Base-by-base conservation (phyloP, 139 green algal genomes). In the Yamagishiella unicocca region DNA sequence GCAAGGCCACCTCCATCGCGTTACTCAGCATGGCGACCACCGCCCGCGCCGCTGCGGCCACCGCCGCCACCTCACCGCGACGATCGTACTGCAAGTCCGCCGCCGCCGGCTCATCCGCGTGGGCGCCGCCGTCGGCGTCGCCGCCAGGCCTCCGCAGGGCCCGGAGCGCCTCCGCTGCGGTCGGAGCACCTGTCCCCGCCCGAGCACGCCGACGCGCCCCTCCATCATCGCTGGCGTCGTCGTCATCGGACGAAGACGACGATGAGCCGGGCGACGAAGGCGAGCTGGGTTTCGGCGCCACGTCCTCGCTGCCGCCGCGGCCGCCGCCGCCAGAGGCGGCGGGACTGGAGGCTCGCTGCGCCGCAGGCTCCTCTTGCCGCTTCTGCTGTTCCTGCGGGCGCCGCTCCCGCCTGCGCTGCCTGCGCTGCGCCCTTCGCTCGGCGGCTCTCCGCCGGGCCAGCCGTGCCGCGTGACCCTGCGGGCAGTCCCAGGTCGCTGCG, bases 1-100 rank as follows among this genome's bases (percentile, higher is more conserved):
- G 67, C 25, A 58, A 35, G 25, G 42, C 17, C 67, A 87, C 82
- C 67, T 87, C 82, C 6, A 87, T 46, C 21, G 82, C 82, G 35
- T 87, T 87, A 25, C 5, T 25, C 82, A 87, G 22, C 50, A 53
- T 67, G 33, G 43, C 37, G 5, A n/a, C 62, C 50, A 87, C 4
- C 14, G 82, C 67, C 50, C 7, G 14, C 25, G 50, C 82, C 22
- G 45, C 81, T 25, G 21, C 25, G 4, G 38, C 42, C 61, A 45
- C 58, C 22, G 6, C 61, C 40, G 10, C 14, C 37, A 29, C 61
- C 38, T 19, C 61, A 6, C 58, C 58, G 14, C 58, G 58, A 21
- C 19, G 19, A 27, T 9, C 17, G 58, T 67, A 17, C 70, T 31
- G 70, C 40, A 12, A 35, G n/a, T n/a, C 40, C 70, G 37, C 37